Evolutionary conservation across 2,329 filamentous ascomycete species (phyloP).

Genomic region (Pestalotiopsis sp.): DNA sequence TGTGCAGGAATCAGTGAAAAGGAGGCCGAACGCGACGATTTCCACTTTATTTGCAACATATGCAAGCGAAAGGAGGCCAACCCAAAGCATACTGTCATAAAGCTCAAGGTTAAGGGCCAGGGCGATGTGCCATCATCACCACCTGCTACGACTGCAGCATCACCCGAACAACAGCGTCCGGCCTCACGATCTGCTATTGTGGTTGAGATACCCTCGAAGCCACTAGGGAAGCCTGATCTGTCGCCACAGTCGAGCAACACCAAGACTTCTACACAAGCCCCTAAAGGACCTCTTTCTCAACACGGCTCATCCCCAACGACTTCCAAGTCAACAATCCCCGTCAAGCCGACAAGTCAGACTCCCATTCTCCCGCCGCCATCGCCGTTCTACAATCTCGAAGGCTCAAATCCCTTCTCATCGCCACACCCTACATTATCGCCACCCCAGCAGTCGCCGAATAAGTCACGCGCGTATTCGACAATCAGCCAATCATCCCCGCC

Average conservation of each 20-base stretch:
- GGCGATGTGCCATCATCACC: constrained; percentile 25
- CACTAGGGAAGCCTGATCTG: constrained; percentile 15
- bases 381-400: constrained; percentile 32
- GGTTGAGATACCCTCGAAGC: constrained; percentile 24
- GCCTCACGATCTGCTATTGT: constrained; percentile 16
- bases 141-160: constrained; percentile 23
- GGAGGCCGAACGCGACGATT: constrained; percentile 82
- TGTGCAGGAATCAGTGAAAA: constrained; percentile 80
- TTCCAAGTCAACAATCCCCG: constrained; percentile 24
- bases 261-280: not conserved
- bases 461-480: constrained; percentile 40
- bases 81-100: constrained; percentile 56
- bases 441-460: constrained; percentile 42
- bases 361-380: constrained; percentile 27
- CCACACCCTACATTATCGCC: constrained; percentile 44
- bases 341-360: constrained; percentile 29
- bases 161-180: constrained; percentile 18
- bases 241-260: constrained; percentile 12
- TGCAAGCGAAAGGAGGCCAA: constrained; percentile 73
- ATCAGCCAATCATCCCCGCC: constrained; percentile 34
- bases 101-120: constrained; percentile 50
- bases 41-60: constrained; percentile 81
- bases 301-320: constrained; percentile 19
- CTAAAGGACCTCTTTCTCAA: constrained; percentile 21
- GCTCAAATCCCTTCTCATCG: constrained; percentile 44